These are phyloP conservation scores for Phaseolus coccineus DNA, from an alignment of 331 rosid species.

Conservation along the genomic window DNA sequence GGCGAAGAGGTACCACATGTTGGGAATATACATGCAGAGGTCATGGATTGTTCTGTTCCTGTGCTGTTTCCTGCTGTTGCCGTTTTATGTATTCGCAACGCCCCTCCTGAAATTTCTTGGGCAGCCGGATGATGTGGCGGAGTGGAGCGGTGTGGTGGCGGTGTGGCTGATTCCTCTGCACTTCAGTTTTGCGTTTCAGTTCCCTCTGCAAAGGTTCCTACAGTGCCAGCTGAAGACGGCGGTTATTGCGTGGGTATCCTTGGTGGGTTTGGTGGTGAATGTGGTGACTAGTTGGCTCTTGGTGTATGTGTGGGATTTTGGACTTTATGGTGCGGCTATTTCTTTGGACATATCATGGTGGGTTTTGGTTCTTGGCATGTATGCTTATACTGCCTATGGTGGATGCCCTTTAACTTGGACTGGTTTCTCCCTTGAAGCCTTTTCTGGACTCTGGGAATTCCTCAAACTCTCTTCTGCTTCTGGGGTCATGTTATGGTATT, in stretches of 20 bases:
- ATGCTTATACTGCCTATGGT: constrained; percentile 53
- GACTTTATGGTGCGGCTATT: constrained; percentile 74
- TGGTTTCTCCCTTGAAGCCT: constrained; percentile 73
- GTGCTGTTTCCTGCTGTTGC: constrained; percentile 59
- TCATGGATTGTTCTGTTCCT: constrained; percentile 74
- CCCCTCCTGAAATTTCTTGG: constrained; percentile 69
- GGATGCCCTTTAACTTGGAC: constrained; percentile 80
- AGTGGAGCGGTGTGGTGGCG: constrained; percentile 64
- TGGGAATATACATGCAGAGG: constrained; percentile 77
- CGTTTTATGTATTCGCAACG: constrained; percentile 64
- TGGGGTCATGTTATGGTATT: constrained; percentile 73
- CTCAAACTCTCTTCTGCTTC: constrained; percentile 71
- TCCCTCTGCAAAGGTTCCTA: constrained; percentile 69
- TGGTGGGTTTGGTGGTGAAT: constrained; percentile 55
- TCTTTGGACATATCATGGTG: constrained; percentile 81
- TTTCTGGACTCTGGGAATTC: constrained; percentile 77
- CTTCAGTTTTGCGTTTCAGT: constrained; percentile 81
- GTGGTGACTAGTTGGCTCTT: constrained; percentile 59
- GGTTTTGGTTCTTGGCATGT: constrained; percentile 67
- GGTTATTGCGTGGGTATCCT: constrained; percentile 68
- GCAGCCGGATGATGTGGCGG: constrained; percentile 75
- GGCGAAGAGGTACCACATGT: constrained; percentile 67
- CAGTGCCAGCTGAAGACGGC: constrained; percentile 70
- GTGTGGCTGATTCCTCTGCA: constrained; percentile 76
- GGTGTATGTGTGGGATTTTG: constrained; percentile 57